These are phyloP conservation scores for Bipolaris oryzae DNA, from an alignment of 2,329 filamentous ascomycete species.

Conservation along the genomic window DNA sequence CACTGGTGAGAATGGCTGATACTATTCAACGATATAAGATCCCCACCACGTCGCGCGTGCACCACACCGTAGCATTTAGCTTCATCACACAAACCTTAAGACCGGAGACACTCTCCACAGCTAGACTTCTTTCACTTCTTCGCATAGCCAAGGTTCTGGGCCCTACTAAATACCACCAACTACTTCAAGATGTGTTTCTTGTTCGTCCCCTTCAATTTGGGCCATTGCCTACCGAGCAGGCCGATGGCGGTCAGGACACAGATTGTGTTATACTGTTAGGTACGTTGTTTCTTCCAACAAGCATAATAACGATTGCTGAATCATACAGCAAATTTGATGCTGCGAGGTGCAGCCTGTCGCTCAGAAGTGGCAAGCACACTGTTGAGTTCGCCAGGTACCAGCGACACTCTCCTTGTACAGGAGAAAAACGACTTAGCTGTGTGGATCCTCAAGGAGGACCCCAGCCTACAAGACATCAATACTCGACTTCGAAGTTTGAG, in stretches of 20 bases:
- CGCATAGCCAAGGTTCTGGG: slow-evolving; percentile 6
- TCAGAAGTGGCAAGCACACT: slow-evolving; percentile 9
- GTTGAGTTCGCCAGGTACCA: background rate
- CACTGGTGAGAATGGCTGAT: slow-evolving; percentile 10
- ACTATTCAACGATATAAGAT: slow-evolving; percentile 14
- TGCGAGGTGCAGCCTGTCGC: slow-evolving; percentile 4
- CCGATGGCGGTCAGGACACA: background rate
- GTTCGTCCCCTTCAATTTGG: background rate
- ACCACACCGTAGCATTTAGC: slow-evolving; percentile 7
- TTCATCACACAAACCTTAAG: slow-evolving; percentile 11
- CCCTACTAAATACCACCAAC: slow-evolving; percentile 1
- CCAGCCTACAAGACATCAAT: slow-evolving; percentile 15
- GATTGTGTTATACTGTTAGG: slow-evolving; percentile 10
- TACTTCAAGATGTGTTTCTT: slow-evolving; percentile 14
- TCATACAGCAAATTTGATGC: slow-evolving; percentile 10
- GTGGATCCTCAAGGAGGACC: slow-evolving; percentile 3
- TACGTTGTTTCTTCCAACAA: background rate
- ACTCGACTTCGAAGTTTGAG: slow-evolving; percentile 4
- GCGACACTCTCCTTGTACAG: background rate
- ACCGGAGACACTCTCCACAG: slow-evolving; percentile 10
- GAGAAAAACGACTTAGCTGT: slow-evolving; percentile 5
- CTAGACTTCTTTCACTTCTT: slow-evolving; percentile 9
- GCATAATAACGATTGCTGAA: background rate
- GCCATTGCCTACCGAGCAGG: background rate
- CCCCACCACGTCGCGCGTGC: background rate